Base-by-base conservation (phyloP, 2,329 filamentous ascomycete genomes). In the Lizonia empirigonia region DNA sequence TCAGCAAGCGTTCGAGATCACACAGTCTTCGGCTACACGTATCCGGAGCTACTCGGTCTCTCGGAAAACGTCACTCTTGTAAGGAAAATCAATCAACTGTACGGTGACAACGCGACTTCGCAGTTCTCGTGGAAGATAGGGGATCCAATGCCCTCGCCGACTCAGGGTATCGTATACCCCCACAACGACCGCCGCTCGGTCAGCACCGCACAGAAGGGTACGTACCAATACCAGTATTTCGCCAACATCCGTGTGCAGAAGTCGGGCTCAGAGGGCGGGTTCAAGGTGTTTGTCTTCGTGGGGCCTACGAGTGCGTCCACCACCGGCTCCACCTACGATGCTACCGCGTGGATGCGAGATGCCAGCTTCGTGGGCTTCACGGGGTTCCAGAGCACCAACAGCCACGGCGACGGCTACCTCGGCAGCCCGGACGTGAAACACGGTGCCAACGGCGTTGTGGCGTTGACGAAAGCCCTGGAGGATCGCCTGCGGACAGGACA, bases 11-110 rank as follows among this genome's bases (percentile, higher is more conserved):
- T 85, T 10, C 81, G 86, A 23, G 77, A 81, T 32, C 83, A 82
- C 6, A 77, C 78, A 20, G 76, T 75, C 1, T 89, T 94, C 69
- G 86, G 86, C 12, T 94, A 94, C 68, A 85, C 84, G 0, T 95
- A 95, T 65, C 78, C 84, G 0, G 90, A 93, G 59, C 82, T 85
- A 24, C 60, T 58, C 7, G 56, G 44, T 13, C 44, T 62, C 12
- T 62, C 59, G 44, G 74, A 69, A 7, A 53, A 53, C 27, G 46
- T 67, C 22, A 64, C 72, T 0, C 72, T 80, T 5, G 77, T 85
- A 22, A 71, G 72, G 1, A 70, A 78, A 1, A 78, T 92, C 59
- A 90, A 89, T 64, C 72, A 67, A 2, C 74, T 88, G 0, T 88
- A 89, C 64, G 83, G 83, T 2, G 66, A 68, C 29, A 77, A 55